Conservation (phyloP, 163 green algal species). For the Scenedesmus sp. region DNA sequence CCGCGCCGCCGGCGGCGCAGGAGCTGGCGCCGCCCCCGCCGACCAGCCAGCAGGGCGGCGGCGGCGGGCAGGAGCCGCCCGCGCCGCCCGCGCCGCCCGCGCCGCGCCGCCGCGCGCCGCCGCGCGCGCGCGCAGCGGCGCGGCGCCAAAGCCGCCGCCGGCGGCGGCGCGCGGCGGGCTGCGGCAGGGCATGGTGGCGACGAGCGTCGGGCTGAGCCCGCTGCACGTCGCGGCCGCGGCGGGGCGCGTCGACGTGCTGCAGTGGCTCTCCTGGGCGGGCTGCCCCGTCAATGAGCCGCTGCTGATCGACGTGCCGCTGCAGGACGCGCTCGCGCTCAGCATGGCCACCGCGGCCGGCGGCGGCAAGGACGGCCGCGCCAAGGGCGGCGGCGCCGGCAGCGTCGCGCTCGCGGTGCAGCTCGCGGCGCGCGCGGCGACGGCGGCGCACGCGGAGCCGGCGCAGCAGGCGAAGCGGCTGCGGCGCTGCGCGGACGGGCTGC, state of each 20-base stretch:
- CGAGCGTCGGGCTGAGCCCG: constrained; percentile 23
- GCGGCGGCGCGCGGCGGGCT: too few species aligned
- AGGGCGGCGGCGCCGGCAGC: too few species aligned
- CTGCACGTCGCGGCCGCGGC: constrained; percentile 43
- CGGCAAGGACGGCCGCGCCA: too few species aligned
- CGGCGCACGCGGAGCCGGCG: constrained; percentile 17
- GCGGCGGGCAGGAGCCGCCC: too few species aligned
- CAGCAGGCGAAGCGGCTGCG: constrained; percentile 32
- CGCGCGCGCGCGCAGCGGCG: too few species aligned
- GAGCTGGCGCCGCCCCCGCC: neutral
- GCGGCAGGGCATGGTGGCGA: neutral
- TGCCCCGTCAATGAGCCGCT: constrained; percentile 16
- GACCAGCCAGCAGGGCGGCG: constrained; percentile 11
- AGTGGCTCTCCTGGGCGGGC: constrained; percentile 19
- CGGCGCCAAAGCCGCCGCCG: too few species aligned
- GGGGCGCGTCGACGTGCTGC: constrained; percentile 14
- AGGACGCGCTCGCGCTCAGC: constrained; percentile 3
- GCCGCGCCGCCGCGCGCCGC: too few species aligned
- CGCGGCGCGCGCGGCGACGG: neutral
- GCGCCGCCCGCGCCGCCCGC: too few species aligned
- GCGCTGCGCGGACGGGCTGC: too few species aligned
- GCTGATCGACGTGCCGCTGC: constrained; percentile 3
- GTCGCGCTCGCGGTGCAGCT: too few species aligned
- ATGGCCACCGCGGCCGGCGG: too few species aligned
- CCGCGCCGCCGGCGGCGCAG: neutral